A percentile compares a stretch with the other conserved stretches of the same genome.
These are phyloP conservation scores for Talinum fruticosum DNA, from an alignment of 148 eudicot species.

Conservation along the genomic window DNA sequence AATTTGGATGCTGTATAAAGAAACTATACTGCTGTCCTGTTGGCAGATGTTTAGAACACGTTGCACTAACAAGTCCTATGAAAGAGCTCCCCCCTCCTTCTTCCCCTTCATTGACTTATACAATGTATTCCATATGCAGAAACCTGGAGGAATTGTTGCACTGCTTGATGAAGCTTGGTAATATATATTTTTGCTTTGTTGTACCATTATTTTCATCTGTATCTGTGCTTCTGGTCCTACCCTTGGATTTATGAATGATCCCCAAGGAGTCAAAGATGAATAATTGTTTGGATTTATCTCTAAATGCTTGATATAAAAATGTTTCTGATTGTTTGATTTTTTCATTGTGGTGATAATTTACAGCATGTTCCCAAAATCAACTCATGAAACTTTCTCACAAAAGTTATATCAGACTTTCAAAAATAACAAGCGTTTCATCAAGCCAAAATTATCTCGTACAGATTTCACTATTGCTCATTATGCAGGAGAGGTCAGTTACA, in stretches of 20 bases:
- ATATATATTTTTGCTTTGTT: slow-evolving; percentile 20
- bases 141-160: slow-evolving; percentile 96
- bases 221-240: not conserved
- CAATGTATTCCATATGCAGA: slow-evolving; percentile 49
- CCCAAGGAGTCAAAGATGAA: not conserved
- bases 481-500: slow-evolving; percentile 88
- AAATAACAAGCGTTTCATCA: slow-evolving; percentile 76
- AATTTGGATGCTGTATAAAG: not conserved
- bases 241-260: not conserved
- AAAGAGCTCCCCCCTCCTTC: not conserved
- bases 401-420: slow-evolving; percentile 95
- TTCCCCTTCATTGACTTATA: not conserved
- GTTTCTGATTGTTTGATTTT: slow-evolving; percentile 13
- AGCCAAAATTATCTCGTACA: slow-evolving; percentile 92
- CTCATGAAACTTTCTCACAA: slow-evolving; percentile 90
- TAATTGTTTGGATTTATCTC: slow-evolving; percentile 12
- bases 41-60: not conserved
- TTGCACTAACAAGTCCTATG: not conserved
- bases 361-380: slow-evolving; percentile 99
- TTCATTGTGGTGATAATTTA: slow-evolving; percentile 23
- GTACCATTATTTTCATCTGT: not conserved
- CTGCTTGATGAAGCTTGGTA: slow-evolving; percentile 99
- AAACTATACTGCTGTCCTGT: not conserved
- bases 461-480: slow-evolving; percentile 95
- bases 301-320: not conserved